A percentile compares a stretch with the other conserved stretches of the same genome.
Evolutionary conservation across 306 rosid genomes (phyloP).

Genomic region (Heteromeles arbutifolia): DNA sequence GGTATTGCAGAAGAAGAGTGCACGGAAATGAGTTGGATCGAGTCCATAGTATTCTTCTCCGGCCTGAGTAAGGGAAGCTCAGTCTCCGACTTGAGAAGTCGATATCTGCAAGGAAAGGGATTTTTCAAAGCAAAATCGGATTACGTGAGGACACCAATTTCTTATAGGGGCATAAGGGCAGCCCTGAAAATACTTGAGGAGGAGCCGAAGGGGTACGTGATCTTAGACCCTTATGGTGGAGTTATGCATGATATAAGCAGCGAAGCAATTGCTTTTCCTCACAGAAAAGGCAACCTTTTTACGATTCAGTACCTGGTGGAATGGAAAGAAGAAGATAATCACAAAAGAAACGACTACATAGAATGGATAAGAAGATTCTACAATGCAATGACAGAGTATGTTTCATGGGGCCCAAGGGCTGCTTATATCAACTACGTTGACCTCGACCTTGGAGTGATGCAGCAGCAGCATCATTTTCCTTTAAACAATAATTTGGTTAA

Average conservation of each 20-base stretch:
- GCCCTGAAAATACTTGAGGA: constrained; percentile 42
- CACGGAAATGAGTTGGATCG: constrained; percentile 71
- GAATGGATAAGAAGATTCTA: constrained; percentile 60
- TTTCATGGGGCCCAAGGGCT: constrained; percentile 71
- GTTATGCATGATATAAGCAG: constrained; percentile 35
- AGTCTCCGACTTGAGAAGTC: constrained; percentile 39
- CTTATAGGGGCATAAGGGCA: constrained; percentile 35
- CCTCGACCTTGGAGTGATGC: constrained; percentile 54
- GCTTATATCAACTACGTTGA: constrained; percentile 71
- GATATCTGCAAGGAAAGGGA: constrained; percentile 30
- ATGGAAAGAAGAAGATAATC: constrained; percentile 48
- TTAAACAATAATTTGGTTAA: too few species aligned
- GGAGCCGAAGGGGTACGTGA: constrained; percentile 52
- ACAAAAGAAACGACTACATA: constrained; percentile 35
- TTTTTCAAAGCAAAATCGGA: constrained; percentile 77
- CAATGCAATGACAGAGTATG: constrained; percentile 48
- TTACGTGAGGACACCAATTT: constrained; percentile 36
- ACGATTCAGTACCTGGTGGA: constrained; percentile 58
- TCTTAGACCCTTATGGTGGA: constrained; percentile 73
- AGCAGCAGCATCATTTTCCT: background rate
- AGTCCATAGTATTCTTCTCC: constrained; percentile 58
- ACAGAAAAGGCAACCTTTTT: constrained; percentile 58
- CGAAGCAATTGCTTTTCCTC: constrained; percentile 67
- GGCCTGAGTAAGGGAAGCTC: constrained; percentile 37
- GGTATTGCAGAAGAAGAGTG: constrained; percentile 40